These are phyloP conservation scores for Xylaria acuta DNA, from an alignment of 495 filamentous ascomycete genomes.

Conservation along the genomic window DNA sequence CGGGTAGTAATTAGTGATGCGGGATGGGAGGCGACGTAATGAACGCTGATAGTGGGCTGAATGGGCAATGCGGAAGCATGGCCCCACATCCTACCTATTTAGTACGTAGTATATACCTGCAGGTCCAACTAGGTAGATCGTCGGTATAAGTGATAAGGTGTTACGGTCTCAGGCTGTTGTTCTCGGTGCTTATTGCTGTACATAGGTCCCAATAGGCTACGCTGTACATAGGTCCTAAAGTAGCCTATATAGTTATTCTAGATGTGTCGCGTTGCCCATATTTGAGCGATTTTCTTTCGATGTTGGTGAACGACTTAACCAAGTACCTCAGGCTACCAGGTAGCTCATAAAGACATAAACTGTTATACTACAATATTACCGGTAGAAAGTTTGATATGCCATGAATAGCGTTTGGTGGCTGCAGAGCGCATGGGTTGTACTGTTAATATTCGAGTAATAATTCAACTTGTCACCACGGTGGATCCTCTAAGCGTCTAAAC, in stretches of 20 bases:
- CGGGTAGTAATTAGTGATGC: background rate
- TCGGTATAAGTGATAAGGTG: background rate
- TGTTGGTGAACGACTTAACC: background rate
- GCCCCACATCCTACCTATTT: background rate
- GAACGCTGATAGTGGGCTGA: background rate
- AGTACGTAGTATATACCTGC: background rate
- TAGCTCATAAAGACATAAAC: background rate
- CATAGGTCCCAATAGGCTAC: too few species aligned
- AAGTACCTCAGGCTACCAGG: background rate
- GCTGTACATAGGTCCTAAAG: too few species aligned
- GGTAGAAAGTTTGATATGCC: background rate
- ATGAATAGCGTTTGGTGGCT: background rate
- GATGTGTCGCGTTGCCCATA: background rate
- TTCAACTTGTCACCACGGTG: slow-evolving; percentile 61
- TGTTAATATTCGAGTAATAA: background rate
- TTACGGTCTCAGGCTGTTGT: background rate
- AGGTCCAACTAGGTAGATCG: background rate
- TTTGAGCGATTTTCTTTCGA: background rate
- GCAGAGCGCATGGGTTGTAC: background rate
- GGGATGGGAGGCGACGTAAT: slow-evolving; percentile 14
- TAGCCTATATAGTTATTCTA: background rate
- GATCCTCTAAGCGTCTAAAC: slow-evolving; percentile 81
- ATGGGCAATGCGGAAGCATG: background rate
- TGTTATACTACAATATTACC: background rate
- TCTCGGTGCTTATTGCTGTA: too few species aligned